Evolutionary conservation across 2,329 filamentous ascomycete genomes (phyloP), one percentile per base, ranked within the genome.

Genomic region (Trichoderma hamatum): DNA sequence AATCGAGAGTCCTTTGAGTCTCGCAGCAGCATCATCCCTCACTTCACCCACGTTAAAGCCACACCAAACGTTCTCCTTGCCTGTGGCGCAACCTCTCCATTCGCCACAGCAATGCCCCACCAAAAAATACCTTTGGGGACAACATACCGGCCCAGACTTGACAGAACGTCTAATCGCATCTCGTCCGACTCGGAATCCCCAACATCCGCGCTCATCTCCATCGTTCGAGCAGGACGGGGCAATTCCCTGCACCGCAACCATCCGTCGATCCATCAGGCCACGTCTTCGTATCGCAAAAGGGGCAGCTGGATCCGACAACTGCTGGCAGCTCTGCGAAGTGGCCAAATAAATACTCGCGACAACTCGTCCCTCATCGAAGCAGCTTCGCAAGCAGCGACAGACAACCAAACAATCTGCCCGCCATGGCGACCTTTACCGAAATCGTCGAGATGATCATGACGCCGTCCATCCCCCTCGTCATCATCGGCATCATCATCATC

Each of bases 401-500:
- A 34, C 36, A 43, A 19, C 34, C 10, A 36, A 56, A 56, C 5
- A 7, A 55, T 3, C 30, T 32, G 63, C 63, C 73, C 73, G 74
- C 72, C 71, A 84, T 84, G 79, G 76, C 78, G 60, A 74, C 75
- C 71, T 76, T 83, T 68, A 76, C 78, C 69, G 72, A 78, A 62
- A 73, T 83, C 74, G 73, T 88, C 74, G 84, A 87, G 78, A 81
- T 82, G 70, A 79, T 88, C 69, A 80, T 91, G 76, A 86, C 83
- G 69, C 89, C 89, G n/a, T 89, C 88, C 19, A 73, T 82, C 13
- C 77, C 87, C 66, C 84, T 88, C 70, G 86, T 98, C 75, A 73
- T 89, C 71, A 78, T 95, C 76, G 91, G 93, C 16, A 76, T 91
- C 24, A 72, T 93, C 68, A 83, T 97, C 75, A 88, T 92, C 70